Evolutionary conservation across 2,329 filamentous ascomycete genomes (phyloP), one percentile per base, ranked within the genome.

Genomic region (Neopestalotiopsis sp.): DNA sequence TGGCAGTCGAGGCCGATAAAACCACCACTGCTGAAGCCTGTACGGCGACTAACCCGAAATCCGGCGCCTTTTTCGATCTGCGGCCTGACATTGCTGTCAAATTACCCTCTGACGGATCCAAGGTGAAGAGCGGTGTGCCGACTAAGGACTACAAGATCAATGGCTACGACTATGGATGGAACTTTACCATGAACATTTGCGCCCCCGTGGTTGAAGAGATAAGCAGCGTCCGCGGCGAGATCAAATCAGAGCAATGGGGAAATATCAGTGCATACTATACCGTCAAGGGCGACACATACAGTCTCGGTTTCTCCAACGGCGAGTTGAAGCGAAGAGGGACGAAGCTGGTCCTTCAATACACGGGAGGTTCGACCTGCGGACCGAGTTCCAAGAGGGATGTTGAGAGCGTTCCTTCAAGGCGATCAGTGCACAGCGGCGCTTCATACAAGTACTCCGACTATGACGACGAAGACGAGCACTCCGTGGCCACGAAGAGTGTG

Each of bases 101-200:
- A 67, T 74, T 77, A 17, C 77, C 81, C 4, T 78, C 81, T 28
- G 82, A 86, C 60, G 83, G 80, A 5, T 76, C 77, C 38, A 86
- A 85, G 73, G 75, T 81, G 14, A 79, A 82, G 1, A 69, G 74
- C 61, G 75, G 71, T 70, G 78, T 77, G 34, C 79, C 81, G 12
- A 80, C 81, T 10, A 81, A 82, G 40, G 87, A 90, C 76, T 90
- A 90, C 78, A 85, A 89, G 71, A 89, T 91, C 7, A 88, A 87
- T 69, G 93, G 93, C 42, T 92, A 90, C 78, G 93, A 95, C 80
- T 93, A 94, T 74, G 89, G 88, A 71, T 89, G 89, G 72, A 95
- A 95, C 82, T 96, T 96, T 76, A 95, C 93, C 1, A 78, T 95
- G 75, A 96, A 96, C 81, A 91, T 96, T 74, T 96, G 93, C 82